Conservation (phyloP, 2,329 filamentous ascomycete species). For the Botryotinia narcissicola region DNA sequence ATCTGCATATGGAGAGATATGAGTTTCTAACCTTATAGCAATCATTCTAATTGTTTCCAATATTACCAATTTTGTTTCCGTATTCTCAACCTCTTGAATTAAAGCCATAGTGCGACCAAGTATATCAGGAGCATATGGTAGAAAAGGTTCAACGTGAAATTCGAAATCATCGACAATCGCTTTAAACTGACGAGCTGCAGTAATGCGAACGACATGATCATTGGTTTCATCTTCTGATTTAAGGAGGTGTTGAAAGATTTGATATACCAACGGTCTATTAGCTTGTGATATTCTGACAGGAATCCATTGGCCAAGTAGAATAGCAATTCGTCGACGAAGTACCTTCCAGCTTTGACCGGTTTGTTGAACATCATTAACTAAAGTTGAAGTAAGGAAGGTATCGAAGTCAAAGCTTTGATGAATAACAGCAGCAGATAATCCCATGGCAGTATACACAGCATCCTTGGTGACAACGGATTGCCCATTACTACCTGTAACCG, state of each 20-base stretch:
- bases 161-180: conserved; percentile 80
- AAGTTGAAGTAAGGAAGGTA: conserved; percentile 67
- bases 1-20: conserved; percentile 68
- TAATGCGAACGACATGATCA: conserved; percentile 88
- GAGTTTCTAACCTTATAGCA: conserved; percentile 76
- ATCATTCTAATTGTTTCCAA: conserved; percentile 81
- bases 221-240: conserved; percentile 75
- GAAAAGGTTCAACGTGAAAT: conserved; percentile 70
- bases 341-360: conserved; percentile 67
- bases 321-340: conserved; percentile 80
- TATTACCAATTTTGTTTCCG: conserved; percentile 87
- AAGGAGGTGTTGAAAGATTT: conserved; percentile 85
- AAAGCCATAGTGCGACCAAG: conserved; percentile 72
- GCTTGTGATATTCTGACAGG: conserved; percentile 68
- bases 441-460: conserved; percentile 90
- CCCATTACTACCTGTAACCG: conserved; percentile 62
- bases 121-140: conserved; percentile 72
- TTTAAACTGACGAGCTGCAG: conserved; percentile 81
- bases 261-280: conserved; percentile 73
- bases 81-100: conserved; percentile 74
- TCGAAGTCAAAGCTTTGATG: conserved; percentile 79
- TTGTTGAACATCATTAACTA: conserved; percentile 75
- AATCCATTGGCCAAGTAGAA: conserved; percentile 87
- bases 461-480: conserved; percentile 81
- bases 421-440: conserved; percentile 76